These are phyloP conservation scores for Astragalus glycyphyllos DNA, from an alignment of 306 rosid genomes.

Conservation along the genomic window DNA sequence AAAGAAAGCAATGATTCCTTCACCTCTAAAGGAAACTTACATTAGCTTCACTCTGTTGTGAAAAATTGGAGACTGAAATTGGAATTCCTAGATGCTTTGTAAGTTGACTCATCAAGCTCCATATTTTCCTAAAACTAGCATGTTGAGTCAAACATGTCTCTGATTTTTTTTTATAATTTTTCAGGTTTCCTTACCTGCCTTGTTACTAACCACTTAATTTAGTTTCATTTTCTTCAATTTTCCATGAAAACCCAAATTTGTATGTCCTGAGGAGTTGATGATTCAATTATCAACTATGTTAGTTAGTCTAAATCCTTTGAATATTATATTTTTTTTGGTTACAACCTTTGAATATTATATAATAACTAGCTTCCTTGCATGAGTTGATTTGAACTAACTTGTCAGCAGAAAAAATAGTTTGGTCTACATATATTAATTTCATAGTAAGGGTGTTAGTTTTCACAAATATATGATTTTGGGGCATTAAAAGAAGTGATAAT, in stretches of 20 bases:
- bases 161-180: conserved; percentile 21
- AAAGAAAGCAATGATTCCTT: conserved; percentile 60
- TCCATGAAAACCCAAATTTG: conserved; percentile 27
- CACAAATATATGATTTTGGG: not conserved
- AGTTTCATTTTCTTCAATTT: conserved; percentile 38
- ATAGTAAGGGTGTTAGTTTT: conserved; percentile 24
- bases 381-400: conserved; percentile 26
- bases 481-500: conserved; percentile 9
- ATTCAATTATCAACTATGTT: conserved; percentile 19
- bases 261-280: conserved; percentile 24
- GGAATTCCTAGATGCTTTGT: conserved; percentile 45
- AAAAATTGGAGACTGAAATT: conserved; percentile 48
- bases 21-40: conserved; percentile 56
- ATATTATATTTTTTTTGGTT: too few species aligned
- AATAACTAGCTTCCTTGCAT: not conserved
- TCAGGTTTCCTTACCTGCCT: conserved; percentile 13
- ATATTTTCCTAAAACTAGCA: conserved; percentile 31
- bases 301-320: conserved; percentile 9
- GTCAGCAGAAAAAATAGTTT: conserved; percentile 27
- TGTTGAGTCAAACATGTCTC: conserved; percentile 35
- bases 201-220: conserved; percentile 14
- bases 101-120: conserved; percentile 42
- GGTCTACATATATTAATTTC: conserved; percentile 19
- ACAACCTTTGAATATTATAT: not conserved
- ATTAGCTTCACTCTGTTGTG: conserved; percentile 50